Evolutionary conservation across 2,329 filamentous ascomycete species (phyloP), one percentile per base, ranked within the genome.

Genomic region (Talaromyces sp.): DNA sequence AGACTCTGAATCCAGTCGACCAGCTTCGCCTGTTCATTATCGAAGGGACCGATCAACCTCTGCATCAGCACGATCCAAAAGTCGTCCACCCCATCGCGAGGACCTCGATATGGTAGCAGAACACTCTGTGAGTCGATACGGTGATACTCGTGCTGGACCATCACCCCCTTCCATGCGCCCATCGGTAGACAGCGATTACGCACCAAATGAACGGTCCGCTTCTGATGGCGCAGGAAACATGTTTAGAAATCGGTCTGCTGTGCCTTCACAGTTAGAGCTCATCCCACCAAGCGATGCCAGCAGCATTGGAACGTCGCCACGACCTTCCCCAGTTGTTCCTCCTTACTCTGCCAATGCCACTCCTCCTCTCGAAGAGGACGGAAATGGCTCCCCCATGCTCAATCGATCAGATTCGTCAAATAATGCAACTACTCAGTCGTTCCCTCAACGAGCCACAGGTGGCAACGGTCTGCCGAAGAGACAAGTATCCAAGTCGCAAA

Each of bases 401-500:
- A 57, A 48, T 16, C 50, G 50, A 10, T 43, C 61, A n/a, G 61
- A 63, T 47, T 47, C 41, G 24, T 24, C 48, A 27, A 57, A 63
- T 66, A 7, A 48, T 39, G 39, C 14, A 35, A 16, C 61, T 10
- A 27, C 35, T 43, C 60, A 50, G 14, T 41, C 60, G 19, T 10
- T 70, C n/a, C 68, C 73, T 24, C 72, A 74, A 62, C 75, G 76
- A 67, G 70, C 72, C 13, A 68, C 73, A 33, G 71, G 72, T 8
- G 68, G 72, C 37, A 67, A 66, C 62, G 67, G 71, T 63, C 73
- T 78, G 6, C 82, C 85, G 43, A 88, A 88, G 77, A 83, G 84
- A 70, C 80, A 82, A 0, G 80, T 89, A 57, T 83, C 83, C 67
- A 89, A 89, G 74, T 78, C 80, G 13, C 83, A 85, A 65, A 89